Base-by-base conservation (phyloP, 331 rosid genomes). In the Quercus lobata region DNA sequence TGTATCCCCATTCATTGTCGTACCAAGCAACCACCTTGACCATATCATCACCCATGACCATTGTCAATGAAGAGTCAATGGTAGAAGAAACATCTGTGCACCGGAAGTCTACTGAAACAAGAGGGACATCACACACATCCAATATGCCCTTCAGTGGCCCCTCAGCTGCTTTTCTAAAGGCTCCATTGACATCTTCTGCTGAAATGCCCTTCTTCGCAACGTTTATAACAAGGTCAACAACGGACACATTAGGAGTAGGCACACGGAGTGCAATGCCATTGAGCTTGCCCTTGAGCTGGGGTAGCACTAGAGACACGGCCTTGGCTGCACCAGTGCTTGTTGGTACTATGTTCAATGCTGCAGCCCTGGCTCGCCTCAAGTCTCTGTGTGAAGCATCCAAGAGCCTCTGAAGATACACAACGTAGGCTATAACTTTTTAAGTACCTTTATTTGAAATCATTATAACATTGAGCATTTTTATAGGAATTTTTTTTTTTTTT, bases 21-120 rank as follows among this genome's bases (percentile, higher is more conserved):
- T 96, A 96, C 99, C 99, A 96, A 79, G 99, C 99, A 71, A 96
- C 98, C 11, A 96, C 99, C 89, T 96, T 96, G 32, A 96, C 92
- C 99, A 96, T 96, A 76, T 96, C 99, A 78, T 93, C 99, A 35
- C 99, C 99, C 99, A 96, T 96, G 76, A 96, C 99, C 99, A 96
- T 93, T 66, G 97, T 93, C 60, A 96, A 72, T 69, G 99, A 96
- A 29, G 99, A 90, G 80, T 96, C 99, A 4, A 96, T 93, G 35
- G 97, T 96, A 82, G 97, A 79, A 62, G 99, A 96, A 66, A 91
- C 99, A 84, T 96, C 99, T 1, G 91, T 68, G 90, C 97, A 90
- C 22, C 93, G 80, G 91, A 96, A 96, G 89, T 96, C 99, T 12
- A 90, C 92, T 8, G 97, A 96, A 65, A 96, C 99, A 41, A 96